Percentiles rank a stretch among this genome's conserved stretches.
phyloP scores from a whole-genome alignment of 75 land plant species.

The Picea glauca region DNA sequence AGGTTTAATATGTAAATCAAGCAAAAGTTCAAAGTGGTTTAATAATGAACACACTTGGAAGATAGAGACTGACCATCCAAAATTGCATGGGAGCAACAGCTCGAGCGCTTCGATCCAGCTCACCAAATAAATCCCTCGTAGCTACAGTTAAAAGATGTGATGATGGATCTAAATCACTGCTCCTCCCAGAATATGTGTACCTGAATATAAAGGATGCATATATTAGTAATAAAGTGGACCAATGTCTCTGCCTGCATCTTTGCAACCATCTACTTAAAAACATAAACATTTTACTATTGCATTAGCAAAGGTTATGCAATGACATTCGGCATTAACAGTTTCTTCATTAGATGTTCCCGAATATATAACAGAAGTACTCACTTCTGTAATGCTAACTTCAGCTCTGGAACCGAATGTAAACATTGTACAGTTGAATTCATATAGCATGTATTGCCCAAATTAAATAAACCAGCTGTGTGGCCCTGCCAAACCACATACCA shows the following conservation, averaged over 20 bases:
- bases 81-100: slow-evolving; percentile 91
- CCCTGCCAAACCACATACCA: slow-evolving; percentile 47
- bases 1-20: neutral
- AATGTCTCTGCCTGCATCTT: neutral
- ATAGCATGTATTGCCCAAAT: slow-evolving; percentile 96
- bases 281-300: no score
- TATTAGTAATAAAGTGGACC: neutral
- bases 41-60: neutral
- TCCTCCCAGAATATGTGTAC: slow-evolving; percentile 50
- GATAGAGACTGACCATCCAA: slow-evolving; percentile 57
- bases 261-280: neutral
- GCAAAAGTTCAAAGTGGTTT: neutral
- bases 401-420: slow-evolving; percentile 92
- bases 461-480: slow-evolving; percentile 82
- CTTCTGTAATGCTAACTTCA: slow-evolving; percentile 69
- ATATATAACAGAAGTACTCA: slow-evolving; percentile 18
- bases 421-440: slow-evolving; percentile 98
- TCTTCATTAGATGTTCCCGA: neutral
- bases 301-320: neutral
- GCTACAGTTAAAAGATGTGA: slow-evolving; percentile 88
- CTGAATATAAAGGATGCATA: slow-evolving; percentile 17
- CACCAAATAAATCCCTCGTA: slow-evolving; percentile 79
- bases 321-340: neutral
- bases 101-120: slow-evolving; percentile 71
- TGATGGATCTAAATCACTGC: slow-evolving; percentile 64